phyloP scores from a whole-genome alignment of 2,329 filamentous ascomycete species.

The Ceratocystiopsis minuta region DNA sequence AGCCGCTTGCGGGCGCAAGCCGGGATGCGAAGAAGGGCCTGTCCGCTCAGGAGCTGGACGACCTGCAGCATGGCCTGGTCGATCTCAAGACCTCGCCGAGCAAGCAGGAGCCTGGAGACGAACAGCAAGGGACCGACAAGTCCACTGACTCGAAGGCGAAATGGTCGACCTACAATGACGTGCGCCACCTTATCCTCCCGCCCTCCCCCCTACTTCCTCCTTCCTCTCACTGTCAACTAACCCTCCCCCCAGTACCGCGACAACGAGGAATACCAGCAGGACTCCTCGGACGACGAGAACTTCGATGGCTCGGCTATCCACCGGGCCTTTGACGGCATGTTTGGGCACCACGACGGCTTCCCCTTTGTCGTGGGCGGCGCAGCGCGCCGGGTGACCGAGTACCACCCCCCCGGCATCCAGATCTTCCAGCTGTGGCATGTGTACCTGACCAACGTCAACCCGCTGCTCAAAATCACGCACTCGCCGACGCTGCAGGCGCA shows the following conservation, averaged over 20 bases:
- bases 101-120: conserved; percentile 12
- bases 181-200: not conserved
- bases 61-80: conserved; percentile 37
- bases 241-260: conserved; percentile 25
- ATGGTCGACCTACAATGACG: not conserved
- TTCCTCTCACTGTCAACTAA: no score
- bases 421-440: conserved; percentile 37
- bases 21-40: no score
- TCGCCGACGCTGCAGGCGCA: conserved; percentile 32
- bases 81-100: conserved; percentile 34
- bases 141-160: not conserved
- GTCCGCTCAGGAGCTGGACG: conserved; percentile 34
- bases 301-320: conserved; percentile 35
- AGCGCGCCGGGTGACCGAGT: conserved; percentile 23
- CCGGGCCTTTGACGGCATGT: conserved; percentile 41
- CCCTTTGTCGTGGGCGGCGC: conserved; percentile 35
- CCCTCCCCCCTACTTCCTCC: no score
- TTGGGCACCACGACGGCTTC: conserved; percentile 35
- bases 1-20: no score
- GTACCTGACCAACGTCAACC: conserved; percentile 40
- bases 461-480: conserved; percentile 40
- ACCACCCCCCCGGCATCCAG: conserved; percentile 28
- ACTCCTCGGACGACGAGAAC: conserved; percentile 38
- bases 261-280: conserved; percentile 28
- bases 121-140: not conserved